Conservation (phyloP, 164 flowering plant genomes). For the Kingdonia uniflora region DNA sequence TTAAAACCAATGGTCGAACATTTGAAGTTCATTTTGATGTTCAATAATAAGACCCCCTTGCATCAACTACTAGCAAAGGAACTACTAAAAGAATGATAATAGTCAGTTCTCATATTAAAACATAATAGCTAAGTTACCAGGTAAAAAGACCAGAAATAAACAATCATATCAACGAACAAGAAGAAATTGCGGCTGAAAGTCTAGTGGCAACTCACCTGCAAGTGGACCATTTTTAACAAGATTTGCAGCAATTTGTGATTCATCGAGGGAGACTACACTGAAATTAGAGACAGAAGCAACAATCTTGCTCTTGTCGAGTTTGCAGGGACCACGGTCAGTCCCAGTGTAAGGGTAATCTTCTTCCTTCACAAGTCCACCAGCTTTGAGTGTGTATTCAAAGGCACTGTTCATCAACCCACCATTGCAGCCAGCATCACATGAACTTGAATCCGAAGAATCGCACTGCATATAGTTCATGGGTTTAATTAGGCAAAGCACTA, state of each 20-base stretch:
- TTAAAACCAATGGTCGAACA: no score
- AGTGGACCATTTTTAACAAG: conserved; percentile 93
- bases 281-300: conserved; percentile 79
- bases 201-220: conserved; percentile 39
- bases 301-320: conserved; percentile 79
- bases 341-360: conserved; percentile 95
- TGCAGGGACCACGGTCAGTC: conserved; percentile 62
- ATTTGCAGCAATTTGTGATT: conserved; percentile 93
- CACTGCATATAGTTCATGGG: conserved; percentile 42
- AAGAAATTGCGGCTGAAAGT: not conserved
- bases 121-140: no score
- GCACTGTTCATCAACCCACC: conserved; percentile 98
- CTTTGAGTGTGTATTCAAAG: conserved; percentile 74
- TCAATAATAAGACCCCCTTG: no score
- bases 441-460: conserved; percentile 61
- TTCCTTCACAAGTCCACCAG: conserved; percentile 92
- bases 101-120: not conserved
- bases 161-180: not conserved
- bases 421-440: conserved; percentile 88
- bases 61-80: no score
- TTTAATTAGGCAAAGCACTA: not conserved
- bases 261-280: conserved; percentile 86
- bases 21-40: no score
- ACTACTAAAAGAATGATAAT: no score
- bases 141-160: no score